A percentile compares a stretch with the other conserved stretches of the same genome.
These are phyloP conservation scores for Petunia axillaris DNA, from an alignment of 257 asterid genomes.

Conservation along the genomic window DNA sequence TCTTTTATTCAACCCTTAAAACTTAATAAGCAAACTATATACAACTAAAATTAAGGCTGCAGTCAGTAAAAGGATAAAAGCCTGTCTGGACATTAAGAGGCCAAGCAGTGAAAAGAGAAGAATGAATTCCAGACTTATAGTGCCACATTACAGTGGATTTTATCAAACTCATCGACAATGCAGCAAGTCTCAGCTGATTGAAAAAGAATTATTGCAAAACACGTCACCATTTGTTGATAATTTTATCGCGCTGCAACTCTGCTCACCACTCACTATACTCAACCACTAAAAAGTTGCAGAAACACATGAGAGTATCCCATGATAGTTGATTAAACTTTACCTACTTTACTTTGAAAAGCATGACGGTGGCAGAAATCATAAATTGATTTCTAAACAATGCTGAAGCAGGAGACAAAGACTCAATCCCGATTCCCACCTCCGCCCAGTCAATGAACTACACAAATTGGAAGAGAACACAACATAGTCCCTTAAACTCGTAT, in stretches of 20 bases:
- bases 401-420: neutral
- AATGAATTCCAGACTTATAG: neutral
- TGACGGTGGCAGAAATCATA: neutral
- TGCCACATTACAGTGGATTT: neutral
- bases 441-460: neutral
- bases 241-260: neutral
- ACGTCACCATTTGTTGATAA: neutral
- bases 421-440: neutral
- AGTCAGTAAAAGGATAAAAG: neutral
- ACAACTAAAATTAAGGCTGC: neutral
- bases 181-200: slow-evolving; percentile 7
- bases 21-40: neutral
- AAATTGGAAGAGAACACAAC: neutral
- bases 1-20: neutral
- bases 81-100: slow-evolving; percentile 1
- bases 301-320: neutral
- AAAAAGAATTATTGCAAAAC: neutral
- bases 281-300: neutral
- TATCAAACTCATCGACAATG: neutral
- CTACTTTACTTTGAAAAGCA: slow-evolving; percentile 2
- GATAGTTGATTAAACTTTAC: neutral
- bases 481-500: slow-evolving; percentile 1
- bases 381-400: neutral
- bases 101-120: slow-evolving; percentile 3
- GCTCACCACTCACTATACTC: neutral